A percentile compares a stretch with the other conserved stretches of the same genome.
Evolutionary conservation across 192 early-diverging fungal genomes (phyloP).

Genomic region (Phlyctochytrium planicorne): DNA sequence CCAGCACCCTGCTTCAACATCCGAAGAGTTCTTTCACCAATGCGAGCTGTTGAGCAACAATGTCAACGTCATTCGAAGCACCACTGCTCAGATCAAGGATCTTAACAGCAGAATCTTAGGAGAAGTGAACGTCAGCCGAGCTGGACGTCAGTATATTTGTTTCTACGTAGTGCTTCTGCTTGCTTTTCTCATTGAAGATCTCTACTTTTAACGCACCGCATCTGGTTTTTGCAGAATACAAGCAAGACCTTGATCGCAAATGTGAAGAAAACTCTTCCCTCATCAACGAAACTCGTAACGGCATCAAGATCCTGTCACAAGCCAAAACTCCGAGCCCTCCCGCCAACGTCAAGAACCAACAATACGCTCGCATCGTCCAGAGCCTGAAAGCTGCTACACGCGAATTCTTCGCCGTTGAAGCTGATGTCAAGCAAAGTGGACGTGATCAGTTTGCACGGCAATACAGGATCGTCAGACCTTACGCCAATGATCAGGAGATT

Average conservation of each 20-base stretch:
- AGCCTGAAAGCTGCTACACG: neutral
- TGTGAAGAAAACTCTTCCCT: no score
- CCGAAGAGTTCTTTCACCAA: neutral
- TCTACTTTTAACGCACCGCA: no score
- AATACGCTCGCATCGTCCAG: no score
- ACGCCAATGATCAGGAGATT: constrained; percentile 20
- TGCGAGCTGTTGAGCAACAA: neutral
- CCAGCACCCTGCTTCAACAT: neutral
- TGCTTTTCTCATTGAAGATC: no score
- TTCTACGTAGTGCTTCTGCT: no score
- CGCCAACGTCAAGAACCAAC: no score
- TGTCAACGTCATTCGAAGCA: neutral
- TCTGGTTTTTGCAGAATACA: no score
- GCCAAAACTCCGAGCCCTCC: no score
- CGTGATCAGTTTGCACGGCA: constrained; percentile 23
- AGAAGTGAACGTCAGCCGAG: neutral
- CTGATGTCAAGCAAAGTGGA: constrained; percentile 13
- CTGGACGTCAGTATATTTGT: no score
- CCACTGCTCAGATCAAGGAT: neutral
- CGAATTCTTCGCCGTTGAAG: constrained; percentile 14
- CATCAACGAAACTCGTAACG: no score
- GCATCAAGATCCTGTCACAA: no score
- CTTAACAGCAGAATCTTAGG: neutral
- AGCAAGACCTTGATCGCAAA: no score
- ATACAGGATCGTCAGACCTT: constrained; percentile 20